Conservation (phyloP, 116 monocot genomes). For the Phalaenopsis hybrid region DNA sequence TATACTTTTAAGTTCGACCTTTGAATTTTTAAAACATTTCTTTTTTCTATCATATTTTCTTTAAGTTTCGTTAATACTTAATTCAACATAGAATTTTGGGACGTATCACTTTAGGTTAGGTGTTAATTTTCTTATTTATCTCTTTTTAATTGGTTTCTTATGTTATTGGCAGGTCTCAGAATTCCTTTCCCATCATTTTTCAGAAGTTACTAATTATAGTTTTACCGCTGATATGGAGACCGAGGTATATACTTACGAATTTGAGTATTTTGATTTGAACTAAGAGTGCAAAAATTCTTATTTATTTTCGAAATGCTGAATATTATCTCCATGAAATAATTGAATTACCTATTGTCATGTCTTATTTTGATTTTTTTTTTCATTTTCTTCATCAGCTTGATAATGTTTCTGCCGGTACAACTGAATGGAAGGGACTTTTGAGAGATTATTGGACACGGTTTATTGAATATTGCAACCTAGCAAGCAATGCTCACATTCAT, state of each 20-base stretch:
- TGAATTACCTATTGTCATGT: not conserved
- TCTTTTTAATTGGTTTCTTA: not conserved
- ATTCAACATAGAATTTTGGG: not conserved
- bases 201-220: slow-evolving; percentile 91
- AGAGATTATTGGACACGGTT: slow-evolving; percentile 91
- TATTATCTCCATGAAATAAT: not conserved
- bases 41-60: not conserved
- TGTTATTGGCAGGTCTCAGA: slow-evolving; percentile 49
- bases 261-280: not conserved
- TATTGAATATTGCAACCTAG: slow-evolving; percentile 66
- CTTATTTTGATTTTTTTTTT: not conserved
- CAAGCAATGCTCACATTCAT: slow-evolving; percentile 39
- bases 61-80: not conserved
- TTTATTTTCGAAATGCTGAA: not conserved
- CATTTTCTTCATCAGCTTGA: slow-evolving; percentile 60
- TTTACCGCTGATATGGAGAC: slow-evolving; percentile 97
- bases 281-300: not conserved
- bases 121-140: not conserved
- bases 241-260: slow-evolving; percentile 41
- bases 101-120: not conserved
- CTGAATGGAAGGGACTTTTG: slow-evolving; percentile 93
- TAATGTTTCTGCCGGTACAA: slow-evolving; percentile 84
- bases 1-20: not conserved
- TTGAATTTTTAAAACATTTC: not conserved
- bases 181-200: slow-evolving; percentile 83